Percentiles rank a stretch among this genome's conserved stretches.
These are phyloP conservation scores for Candida sp. DNA, from an alignment of 1,139 yeast genomes.

Conservation along the genomic window DNA sequence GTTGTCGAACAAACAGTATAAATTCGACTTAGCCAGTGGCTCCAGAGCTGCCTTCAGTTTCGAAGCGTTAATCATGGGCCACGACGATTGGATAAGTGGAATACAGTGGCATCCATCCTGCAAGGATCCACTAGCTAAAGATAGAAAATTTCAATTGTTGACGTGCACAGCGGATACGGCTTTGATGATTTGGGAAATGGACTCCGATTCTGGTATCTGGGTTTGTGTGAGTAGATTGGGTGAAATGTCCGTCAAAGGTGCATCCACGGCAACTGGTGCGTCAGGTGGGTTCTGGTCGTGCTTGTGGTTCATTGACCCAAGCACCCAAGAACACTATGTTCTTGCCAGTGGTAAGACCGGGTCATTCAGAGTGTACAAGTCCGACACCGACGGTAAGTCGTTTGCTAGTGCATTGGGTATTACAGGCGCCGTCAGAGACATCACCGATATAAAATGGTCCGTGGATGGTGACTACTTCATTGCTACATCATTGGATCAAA, in stretches of 20 bases:
- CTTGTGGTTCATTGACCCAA: conserved; percentile 64
- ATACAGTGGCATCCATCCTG: conserved; percentile 74
- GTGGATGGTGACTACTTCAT: conserved; percentile 66
- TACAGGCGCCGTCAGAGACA: conserved; percentile 77
- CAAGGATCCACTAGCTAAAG: conserved; percentile 7
- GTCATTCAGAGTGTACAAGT: conserved; percentile 80
- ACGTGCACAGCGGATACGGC: conserved; percentile 96
- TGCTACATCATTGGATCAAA: conserved; percentile 88
- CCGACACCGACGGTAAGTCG: conserved; percentile 27
- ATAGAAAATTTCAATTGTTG: conserved; percentile 57
- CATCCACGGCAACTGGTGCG: conserved; percentile 98
- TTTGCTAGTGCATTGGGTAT: conserved; percentile 68
- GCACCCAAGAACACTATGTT: conserved; percentile 48
- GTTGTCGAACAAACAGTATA: conserved; percentile 67
- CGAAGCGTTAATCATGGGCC: conserved; percentile 96
- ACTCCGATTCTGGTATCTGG: conserved; percentile 89
- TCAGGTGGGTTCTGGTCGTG: conserved; percentile 98
- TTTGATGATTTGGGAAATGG: conserved; percentile 96
- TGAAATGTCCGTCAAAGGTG: conserved; percentile 93
- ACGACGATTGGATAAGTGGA: conserved; percentile 97
- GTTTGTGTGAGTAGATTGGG: conserved; percentile 82
- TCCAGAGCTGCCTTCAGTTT: conserved; percentile 64
- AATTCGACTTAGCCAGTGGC: conserved; percentile 41
- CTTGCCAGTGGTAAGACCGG: conserved; percentile 93
- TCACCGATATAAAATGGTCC: conserved; percentile 87